A percentile compares a stretch with the other conserved stretches of the same genome.
Evolutionary conservation across 2,329 filamentous ascomycete genomes (phyloP).

Genomic region (Fusarium subtropicale): DNA sequence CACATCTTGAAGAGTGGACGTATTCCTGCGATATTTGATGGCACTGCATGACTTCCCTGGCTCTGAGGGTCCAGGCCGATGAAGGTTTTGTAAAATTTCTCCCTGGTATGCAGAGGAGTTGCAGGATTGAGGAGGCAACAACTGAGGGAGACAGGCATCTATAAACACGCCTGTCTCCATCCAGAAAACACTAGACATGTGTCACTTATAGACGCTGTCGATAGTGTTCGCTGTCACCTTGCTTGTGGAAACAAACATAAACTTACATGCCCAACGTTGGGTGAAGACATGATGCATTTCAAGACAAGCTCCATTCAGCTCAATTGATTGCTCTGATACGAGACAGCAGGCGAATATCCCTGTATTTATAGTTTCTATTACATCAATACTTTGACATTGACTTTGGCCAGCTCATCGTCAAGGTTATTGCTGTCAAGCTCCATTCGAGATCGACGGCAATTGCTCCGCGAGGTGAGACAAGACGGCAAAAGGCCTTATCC

Average conservation of each 20-base stretch:
- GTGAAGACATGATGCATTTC: background rate
- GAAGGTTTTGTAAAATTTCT: background rate
- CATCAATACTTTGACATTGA: background rate
- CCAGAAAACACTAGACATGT: background rate
- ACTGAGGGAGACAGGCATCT: background rate
- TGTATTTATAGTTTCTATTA: background rate
- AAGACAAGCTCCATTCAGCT: background rate
- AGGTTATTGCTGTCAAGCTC: conserved; percentile 11
- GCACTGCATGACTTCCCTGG: background rate
- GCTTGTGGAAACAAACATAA: background rate
- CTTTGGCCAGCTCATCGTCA: conserved; percentile 7
- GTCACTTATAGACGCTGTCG: background rate
- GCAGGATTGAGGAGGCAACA: background rate
- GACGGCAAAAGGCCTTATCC: background rate
- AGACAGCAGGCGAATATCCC: background rate
- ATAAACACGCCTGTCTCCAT: background rate
- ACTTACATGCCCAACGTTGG: background rate
- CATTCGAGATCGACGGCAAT: conserved; percentile 1
- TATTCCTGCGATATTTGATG: background rate
- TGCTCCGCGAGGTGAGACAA: conserved; percentile 1
- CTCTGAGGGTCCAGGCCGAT: background rate
- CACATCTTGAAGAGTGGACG: background rate
- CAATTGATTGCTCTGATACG: background rate
- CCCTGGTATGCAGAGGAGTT: background rate
- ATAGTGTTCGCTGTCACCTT: background rate